Percentiles rank a stretch among this genome's conserved stretches.
Evolutionary conservation across 2,329 filamentous ascomycete species (phyloP).

Genomic region (Trichoderma aggressivum): DNA sequence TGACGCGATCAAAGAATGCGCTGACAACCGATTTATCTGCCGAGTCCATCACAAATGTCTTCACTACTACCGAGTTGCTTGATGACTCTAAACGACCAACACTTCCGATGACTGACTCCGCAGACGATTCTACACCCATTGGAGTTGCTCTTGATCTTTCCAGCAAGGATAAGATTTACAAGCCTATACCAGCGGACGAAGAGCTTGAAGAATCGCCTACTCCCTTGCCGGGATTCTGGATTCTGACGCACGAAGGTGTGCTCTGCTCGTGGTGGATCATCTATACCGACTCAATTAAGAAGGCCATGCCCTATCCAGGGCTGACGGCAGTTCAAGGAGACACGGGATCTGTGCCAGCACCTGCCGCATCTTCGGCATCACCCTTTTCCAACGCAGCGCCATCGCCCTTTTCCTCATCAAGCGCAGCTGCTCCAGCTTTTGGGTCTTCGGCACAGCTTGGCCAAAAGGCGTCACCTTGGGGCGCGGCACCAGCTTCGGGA

Average conservation of each 20-base stretch:
- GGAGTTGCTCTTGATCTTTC: conserved; percentile 84
- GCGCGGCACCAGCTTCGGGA: conserved; percentile 29
- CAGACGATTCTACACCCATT: conserved; percentile 69
- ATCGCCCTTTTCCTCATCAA: conserved; percentile 43
- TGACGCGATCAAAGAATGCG: conserved; percentile 69
- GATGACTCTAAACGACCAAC: conserved; percentile 73
- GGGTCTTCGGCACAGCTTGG: conserved; percentile 49
- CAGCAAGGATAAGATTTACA: conserved; percentile 70
- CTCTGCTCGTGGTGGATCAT: conserved; percentile 88
- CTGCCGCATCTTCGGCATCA: conserved; percentile 32
- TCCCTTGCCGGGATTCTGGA: conserved; percentile 78
- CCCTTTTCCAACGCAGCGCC: conserved; percentile 30
- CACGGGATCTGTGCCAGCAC: conserved; percentile 29
- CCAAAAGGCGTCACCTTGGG: conserved; percentile 52
- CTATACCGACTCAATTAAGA: conserved; percentile 79
- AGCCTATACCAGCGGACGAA: conserved; percentile 71
- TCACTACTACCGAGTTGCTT: conserved; percentile 67
- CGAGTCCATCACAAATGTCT: conserved; percentile 61
- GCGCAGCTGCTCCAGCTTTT: conserved; percentile 42
- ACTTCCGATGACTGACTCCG: conserved; percentile 63
- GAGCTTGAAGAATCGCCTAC: conserved; percentile 75
- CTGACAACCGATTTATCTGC: conserved; percentile 59
- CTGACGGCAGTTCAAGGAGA: conserved; percentile 50
- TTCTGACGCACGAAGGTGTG: conserved; percentile 84
- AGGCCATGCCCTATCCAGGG: conserved; percentile 69